A percentile compares a stretch with the other conserved stretches of the same genome.
phyloP scores from a whole-genome alignment of 176 grass and related monocot genomes.

The Avena sativa region DNA sequence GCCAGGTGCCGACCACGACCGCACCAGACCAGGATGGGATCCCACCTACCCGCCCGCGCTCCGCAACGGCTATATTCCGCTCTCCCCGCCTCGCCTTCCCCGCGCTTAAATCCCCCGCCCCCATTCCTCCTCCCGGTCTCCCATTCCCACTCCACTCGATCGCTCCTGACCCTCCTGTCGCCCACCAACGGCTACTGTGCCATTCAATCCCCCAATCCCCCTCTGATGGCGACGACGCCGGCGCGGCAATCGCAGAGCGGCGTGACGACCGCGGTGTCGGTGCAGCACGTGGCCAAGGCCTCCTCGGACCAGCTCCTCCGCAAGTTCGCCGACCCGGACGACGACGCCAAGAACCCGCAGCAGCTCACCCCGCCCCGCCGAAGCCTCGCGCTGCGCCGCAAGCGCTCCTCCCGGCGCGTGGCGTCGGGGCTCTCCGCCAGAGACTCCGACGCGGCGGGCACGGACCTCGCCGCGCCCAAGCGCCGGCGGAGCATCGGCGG shows the following conservation, averaged over 20 bases:
- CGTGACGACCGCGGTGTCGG: conserved; percentile 27
- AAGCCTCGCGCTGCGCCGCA: conserved; percentile 61
- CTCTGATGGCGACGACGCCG: conserved; percentile 34
- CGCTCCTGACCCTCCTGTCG: not conserved
- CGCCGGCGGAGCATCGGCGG: conserved; percentile 64
- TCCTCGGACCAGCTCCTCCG: conserved; percentile 96
- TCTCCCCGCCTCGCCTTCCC: not conserved
- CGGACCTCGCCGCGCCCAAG: conserved; percentile 42
- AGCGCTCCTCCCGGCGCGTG: conserved; percentile 77
- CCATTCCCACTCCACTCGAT: conserved; percentile 27
- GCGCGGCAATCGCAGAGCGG: not conserved
- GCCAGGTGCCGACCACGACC: not conserved
- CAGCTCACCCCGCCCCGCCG: conserved; percentile 18
- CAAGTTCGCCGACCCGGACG: conserved; percentile 92
- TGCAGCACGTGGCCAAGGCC: conserved; percentile 81
- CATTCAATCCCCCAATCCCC: not conserved
- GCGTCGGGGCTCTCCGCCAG: conserved; percentile 80
- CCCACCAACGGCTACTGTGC: conserved; percentile 3
- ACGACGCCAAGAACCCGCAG: not conserved
- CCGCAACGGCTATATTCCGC: conserved; percentile 83
- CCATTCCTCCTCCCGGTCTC: not conserved
- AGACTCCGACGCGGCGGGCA: conserved; percentile 42
- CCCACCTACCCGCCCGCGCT: conserved; percentile 57
- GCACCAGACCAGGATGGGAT: conserved; percentile 11
- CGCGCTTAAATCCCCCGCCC: conserved; percentile 51